Percentiles rank a stretch among this genome's conserved stretches.
Conservation (phyloP, 2,329 filamentous ascomycete genomes). For the Monosporascus cannonballus region DNA sequence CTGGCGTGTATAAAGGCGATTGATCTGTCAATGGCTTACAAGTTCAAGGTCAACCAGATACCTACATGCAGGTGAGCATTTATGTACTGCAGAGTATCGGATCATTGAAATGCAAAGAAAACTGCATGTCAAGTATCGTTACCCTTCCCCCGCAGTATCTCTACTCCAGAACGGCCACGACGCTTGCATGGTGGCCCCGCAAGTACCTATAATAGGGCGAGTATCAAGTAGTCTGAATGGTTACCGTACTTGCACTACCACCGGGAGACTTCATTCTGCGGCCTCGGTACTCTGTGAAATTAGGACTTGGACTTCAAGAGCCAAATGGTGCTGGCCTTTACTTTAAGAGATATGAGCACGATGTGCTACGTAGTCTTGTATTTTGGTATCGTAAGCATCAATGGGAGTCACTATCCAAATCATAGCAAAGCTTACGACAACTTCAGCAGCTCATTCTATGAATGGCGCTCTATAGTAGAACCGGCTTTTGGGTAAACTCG, state of each 20-base stretch:
- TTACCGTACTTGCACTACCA: neutral
- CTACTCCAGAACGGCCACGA: constrained; percentile 17
- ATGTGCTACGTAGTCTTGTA: too few species aligned
- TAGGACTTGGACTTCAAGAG: too few species aligned
- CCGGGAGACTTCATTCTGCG: neutral
- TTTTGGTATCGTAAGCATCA: too few species aligned
- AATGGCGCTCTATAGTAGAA: too few species aligned
- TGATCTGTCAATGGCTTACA: too few species aligned
- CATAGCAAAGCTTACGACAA: too few species aligned
- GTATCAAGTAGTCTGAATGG: neutral
- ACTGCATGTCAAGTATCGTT: constrained; percentile 16
- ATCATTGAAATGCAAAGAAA: constrained; percentile 17
- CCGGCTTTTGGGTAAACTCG: too few species aligned
- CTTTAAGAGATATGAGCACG: too few species aligned
- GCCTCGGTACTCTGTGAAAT: neutral
- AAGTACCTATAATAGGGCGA: constrained; percentile 20
- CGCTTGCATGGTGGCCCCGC: constrained; percentile 17
- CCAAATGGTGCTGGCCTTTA: too few species aligned
- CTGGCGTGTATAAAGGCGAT: too few species aligned
- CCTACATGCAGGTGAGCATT: neutral
- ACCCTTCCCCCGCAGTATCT: constrained; percentile 21
- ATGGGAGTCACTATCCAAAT: too few species aligned
- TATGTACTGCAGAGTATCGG: neutral
- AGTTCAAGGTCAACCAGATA: neutral
- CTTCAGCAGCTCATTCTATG: too few species aligned